These are phyloP conservation scores for Talaromyces albobiverticillius DNA, from an alignment of 2,329 filamentous ascomycete genomes.

Conservation along the genomic window DNA sequence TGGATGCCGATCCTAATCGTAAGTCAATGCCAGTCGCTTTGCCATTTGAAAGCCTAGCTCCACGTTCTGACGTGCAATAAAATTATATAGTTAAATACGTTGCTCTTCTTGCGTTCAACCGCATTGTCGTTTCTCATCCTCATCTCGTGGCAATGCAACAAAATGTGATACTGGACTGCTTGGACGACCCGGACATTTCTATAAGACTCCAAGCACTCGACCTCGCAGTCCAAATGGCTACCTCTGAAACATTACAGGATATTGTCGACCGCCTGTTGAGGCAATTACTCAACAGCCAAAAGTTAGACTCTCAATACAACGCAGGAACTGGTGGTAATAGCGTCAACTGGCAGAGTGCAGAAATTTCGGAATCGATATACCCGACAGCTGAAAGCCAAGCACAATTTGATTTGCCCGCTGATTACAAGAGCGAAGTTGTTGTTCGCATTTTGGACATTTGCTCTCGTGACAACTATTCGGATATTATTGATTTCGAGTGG, in stretches of 20 bases:
- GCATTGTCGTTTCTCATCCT: conserved; percentile 85
- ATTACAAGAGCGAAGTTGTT: conserved; percentile 82
- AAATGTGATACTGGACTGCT: conserved; percentile 93
- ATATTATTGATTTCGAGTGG: conserved; percentile 92
- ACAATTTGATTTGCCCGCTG: conserved; percentile 68
- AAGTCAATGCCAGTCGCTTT: conserved; percentile 39
- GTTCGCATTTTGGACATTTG: conserved; percentile 84
- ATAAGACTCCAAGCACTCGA: conserved; percentile 92
- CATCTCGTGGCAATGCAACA: conserved; percentile 87
- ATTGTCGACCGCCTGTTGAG: conserved; percentile 85
- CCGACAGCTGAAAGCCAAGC: conserved; percentile 25
- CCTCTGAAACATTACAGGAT: conserved; percentile 74
- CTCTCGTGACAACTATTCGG: conserved; percentile 80
- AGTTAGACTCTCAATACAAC: conserved; percentile 26
- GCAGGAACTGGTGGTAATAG: conserved; percentile 31
- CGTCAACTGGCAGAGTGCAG: conserved; percentile 37
- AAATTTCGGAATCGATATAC: conserved; percentile 54
- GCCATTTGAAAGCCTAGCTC: neutral
- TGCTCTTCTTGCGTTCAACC: conserved; percentile 89
- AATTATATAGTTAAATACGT: conserved; percentile 81
- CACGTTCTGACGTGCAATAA: conserved; percentile 13
- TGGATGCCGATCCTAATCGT: conserved; percentile 92
- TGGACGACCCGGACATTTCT: conserved; percentile 93
- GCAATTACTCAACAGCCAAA: conserved; percentile 63
- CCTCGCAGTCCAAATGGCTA: conserved; percentile 91